Evolutionary conservation across 352 stramenopile genomes (phyloP), one percentile per base, ranked within the genome.

Genomic region (Pythium biforme): DNA sequence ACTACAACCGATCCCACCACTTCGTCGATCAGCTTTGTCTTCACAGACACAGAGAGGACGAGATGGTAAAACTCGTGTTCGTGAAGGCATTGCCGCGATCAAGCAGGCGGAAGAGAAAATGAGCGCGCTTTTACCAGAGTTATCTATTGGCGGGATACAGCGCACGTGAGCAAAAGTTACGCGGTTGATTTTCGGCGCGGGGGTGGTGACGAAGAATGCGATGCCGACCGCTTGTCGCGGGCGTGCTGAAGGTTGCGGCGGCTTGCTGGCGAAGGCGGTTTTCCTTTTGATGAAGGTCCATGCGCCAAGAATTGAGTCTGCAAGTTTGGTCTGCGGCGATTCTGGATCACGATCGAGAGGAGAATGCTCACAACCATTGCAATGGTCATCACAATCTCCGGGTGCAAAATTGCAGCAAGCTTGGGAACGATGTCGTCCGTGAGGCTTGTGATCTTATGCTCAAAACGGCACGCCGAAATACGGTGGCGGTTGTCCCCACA

Each of bases 361-460:
- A 82, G 31, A 14, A 92, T 89, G 17, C 78, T 80, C 8, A 78
- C 49, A 1, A 77, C 69, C 47, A 92, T 74, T 0, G 63, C 60
- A 4, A 89, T 57, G 0, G 79, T 78, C 31, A 88, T 73, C 19
- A 92, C 69, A 26, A 79, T 77, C 43, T 86, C 76, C 2, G 83
- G 83, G 33, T 81, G 81, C 12, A 86, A 66, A 27, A 86, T 68
- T 0, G 68, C 72, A 3, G 62, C 56, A 9, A 89, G 62, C 47
- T 76, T 82, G 0, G 75, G 68, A 8, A 89, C 11, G n/a, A 93
- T 55, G 26, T 92, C 81, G 49, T 91, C 79, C 9, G 83, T 87
- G 5, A 89, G 55, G 39, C 81, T 86, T 11, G 83, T 72, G 57
- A 95, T 88, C 26, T 89, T 83, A 57, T 94, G 82, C 62, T 91